phyloP scores from a whole-genome alignment of 2,329 filamentous ascomycete species.

The Aspergillus ustus region DNA sequence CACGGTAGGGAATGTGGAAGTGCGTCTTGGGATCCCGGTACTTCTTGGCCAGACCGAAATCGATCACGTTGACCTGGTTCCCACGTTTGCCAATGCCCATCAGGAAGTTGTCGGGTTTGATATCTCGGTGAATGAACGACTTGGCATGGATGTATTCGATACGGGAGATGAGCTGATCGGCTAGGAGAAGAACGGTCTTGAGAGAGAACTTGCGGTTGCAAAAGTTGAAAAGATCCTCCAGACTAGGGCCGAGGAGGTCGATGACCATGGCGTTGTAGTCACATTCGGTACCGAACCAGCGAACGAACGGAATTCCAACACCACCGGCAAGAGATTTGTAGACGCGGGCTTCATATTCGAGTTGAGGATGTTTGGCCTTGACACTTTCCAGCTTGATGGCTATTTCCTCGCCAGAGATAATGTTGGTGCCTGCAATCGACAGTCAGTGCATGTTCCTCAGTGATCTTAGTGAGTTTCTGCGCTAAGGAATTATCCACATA shows the following conservation, averaged over 20 bases:
- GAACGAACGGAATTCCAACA: conserved; percentile 97
- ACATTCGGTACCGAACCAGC: conserved; percentile 99
- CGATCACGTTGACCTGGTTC: conserved; percentile 99
- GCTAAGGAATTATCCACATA: conserved; percentile 44
- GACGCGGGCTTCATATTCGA: conserved; percentile 97
- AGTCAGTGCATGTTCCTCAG: conserved; percentile 12
- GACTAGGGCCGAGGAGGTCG: conserved; percentile 89
- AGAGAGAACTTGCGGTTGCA: conserved; percentile 99
- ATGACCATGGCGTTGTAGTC: conserved; percentile 99
- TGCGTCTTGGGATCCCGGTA: conserved; percentile 99
- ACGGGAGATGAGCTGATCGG: conserved; percentile 97
- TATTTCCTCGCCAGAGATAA: conserved; percentile 99
- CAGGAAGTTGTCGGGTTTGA: conserved; percentile 99
- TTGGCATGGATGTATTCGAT: conserved; percentile 99
- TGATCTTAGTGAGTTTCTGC: not conserved
- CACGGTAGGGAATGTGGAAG: conserved; percentile 98
- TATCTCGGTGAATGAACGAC: conserved; percentile 99
- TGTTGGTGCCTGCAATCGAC: conserved; percentile 79
- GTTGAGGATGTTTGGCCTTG: conserved; percentile 98
- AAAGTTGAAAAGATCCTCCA: conserved; percentile 99
- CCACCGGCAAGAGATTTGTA: conserved; percentile 86
- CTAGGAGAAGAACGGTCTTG: conserved; percentile 95
- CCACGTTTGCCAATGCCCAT: conserved; percentile 99
- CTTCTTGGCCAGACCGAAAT: conserved; percentile 99
- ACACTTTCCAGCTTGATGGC: conserved; percentile 99